Evolutionary conservation across 208 protist genomes (phyloP).

Genomic region (Blastocrithidia nonstop): DNA sequence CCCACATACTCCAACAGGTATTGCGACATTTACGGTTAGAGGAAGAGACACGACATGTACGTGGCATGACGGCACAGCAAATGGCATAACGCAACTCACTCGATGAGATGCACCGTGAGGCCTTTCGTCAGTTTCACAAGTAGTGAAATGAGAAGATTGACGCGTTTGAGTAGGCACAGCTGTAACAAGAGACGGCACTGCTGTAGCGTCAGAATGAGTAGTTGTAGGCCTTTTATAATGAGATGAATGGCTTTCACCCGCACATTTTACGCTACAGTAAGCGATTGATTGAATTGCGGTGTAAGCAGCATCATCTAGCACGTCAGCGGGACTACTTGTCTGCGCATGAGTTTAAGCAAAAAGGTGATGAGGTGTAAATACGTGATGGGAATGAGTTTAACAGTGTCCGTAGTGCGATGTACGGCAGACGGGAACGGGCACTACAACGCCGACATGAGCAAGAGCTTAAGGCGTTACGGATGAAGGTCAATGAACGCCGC

Average conservation of each 20-base stretch:
- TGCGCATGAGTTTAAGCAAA: slow-evolving; percentile 61
- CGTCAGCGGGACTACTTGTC: slow-evolving; percentile 71
- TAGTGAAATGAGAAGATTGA: slow-evolving; percentile 81
- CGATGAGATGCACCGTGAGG: slow-evolving; percentile 73
- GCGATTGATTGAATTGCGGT: slow-evolving; percentile 57
- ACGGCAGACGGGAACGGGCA: slow-evolving; percentile 42
- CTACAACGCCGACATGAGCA: slow-evolving; percentile 63
- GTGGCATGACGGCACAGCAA: slow-evolving; percentile 80
- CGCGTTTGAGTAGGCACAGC: slow-evolving; percentile 69
- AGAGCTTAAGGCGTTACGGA: slow-evolving; percentile 61
- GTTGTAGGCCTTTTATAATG: slow-evolving; percentile 55
- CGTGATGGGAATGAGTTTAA: slow-evolving; percentile 59
- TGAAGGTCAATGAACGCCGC: slow-evolving; percentile 52
- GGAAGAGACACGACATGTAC: slow-evolving; percentile 77
- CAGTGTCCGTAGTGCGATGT: slow-evolving; percentile 23
- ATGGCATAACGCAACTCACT: slow-evolving; percentile 65
- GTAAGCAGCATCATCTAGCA: slow-evolving; percentile 76
- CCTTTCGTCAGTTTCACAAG: slow-evolving; percentile 76
- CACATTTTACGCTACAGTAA: slow-evolving; percentile 46
- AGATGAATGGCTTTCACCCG: slow-evolving; percentile 42
- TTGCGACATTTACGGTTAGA: slow-evolving; percentile 76
- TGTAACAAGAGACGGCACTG: slow-evolving; percentile 62
- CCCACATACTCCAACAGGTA: slow-evolving; percentile 83
- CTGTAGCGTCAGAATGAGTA: slow-evolving; percentile 83
- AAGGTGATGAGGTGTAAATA: slow-evolving; percentile 59